These are phyloP conservation scores for Collariella sp. DNA, from an alignment of 495 filamentous ascomycete species.

Conservation along the genomic window DNA sequence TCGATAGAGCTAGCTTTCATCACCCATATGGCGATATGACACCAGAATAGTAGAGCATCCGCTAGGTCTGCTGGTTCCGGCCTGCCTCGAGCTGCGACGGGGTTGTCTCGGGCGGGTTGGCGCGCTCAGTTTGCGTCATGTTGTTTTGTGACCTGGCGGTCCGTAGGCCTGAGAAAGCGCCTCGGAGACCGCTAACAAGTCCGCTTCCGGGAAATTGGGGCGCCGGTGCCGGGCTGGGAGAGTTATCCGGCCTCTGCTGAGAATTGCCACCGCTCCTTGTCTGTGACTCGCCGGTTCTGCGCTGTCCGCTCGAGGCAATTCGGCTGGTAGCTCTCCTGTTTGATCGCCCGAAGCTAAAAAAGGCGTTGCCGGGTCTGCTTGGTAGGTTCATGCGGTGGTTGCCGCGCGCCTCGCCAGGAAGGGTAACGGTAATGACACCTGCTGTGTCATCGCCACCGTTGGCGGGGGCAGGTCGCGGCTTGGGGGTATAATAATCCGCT, in stretches of 20 bases:
- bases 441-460: slow-evolving; percentile 26
- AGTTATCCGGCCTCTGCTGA: no score
- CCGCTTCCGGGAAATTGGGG: neutral
- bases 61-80: slow-evolving; percentile 1
- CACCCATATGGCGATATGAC: neutral
- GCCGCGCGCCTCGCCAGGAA: slow-evolving; percentile 17
- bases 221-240: neutral
- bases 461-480: slow-evolving; percentile 49
- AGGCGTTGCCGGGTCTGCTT: slow-evolving; percentile 15
- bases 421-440: slow-evolving; percentile 18
- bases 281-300: neutral
- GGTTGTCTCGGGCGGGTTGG: slow-evolving; percentile 19
- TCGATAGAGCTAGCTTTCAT: slow-evolving; percentile 9
- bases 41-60: neutral
- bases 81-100: slow-evolving; percentile 32
- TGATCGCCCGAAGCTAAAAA: slow-evolving; percentile 21
- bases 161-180: slow-evolving; percentile 11
- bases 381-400: slow-evolving; percentile 39
- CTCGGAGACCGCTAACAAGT: slow-evolving; percentile 9
- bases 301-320: neutral
- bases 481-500: slow-evolving; percentile 88
- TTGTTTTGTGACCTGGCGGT: slow-evolving; percentile 1
- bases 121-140: neutral
- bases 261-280: neutral
- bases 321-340: neutral